Percentiles rank a stretch among this genome's conserved stretches.
Evolutionary conservation across 495 filamentous ascomycete genomes (phyloP).

Genomic region (Apodospora peruviana): DNA sequence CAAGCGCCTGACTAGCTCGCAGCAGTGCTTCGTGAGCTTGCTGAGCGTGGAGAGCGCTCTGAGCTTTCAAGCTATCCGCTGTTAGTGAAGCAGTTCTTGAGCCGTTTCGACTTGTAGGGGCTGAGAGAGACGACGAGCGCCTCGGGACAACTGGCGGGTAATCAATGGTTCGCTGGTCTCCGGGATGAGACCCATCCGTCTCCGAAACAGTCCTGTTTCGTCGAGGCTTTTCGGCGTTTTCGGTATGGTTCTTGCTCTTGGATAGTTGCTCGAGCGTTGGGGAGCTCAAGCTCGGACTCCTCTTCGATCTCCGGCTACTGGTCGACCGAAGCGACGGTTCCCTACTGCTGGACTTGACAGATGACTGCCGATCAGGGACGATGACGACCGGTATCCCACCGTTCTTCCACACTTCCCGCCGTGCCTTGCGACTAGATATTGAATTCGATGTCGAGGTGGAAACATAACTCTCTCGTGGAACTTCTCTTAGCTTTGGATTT

Average conservation of each 20-base stretch:
- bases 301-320: constrained; percentile 44
- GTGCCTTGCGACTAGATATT: constrained; percentile 47
- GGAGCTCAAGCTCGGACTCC: constrained; percentile 40
- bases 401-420: constrained; percentile 49
- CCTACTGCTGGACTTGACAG: constrained; percentile 47
- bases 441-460: constrained; percentile 54
- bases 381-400: constrained; percentile 64
- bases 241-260: constrained; percentile 26
- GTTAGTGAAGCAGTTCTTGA: constrained; percentile 63
- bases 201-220: constrained; percentile 41
- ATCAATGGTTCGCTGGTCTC: constrained; percentile 49
- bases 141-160: constrained; percentile 55
- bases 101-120: constrained; percentile 62
- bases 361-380: constrained; percentile 63
- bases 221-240: constrained; percentile 28
- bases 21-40: constrained; percentile 25
- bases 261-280: constrained; percentile 26
- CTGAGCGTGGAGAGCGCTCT: constrained; percentile 39
- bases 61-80: constrained; percentile 58
- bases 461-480: constrained; percentile 50
- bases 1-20: constrained; percentile 19
- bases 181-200: constrained; percentile 38
- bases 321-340: constrained; percentile 49
- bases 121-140: constrained; percentile 63
- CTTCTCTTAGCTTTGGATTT: constrained; percentile 20